Conservation (phyloP, 2,329 filamentous ascomycete genomes). For the Macrophomina phaseolina region DNA sequence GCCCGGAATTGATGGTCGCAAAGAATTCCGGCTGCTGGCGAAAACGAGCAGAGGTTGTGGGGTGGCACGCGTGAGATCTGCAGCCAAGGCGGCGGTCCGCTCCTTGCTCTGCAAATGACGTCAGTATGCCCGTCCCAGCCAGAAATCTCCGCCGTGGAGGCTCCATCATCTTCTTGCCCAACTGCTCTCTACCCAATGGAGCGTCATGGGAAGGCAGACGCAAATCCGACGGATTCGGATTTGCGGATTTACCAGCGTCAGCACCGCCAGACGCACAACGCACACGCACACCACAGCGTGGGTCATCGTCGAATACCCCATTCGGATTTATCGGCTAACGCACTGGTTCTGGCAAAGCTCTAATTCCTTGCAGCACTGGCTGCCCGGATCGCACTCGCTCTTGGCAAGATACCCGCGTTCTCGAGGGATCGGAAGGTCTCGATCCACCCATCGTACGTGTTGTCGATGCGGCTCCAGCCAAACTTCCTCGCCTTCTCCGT, state of each 20-base stretch:
- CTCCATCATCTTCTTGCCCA: neutral
- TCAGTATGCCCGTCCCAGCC: neutral
- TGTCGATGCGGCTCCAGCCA: constrained; percentile 7
- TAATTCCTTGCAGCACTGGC: neutral
- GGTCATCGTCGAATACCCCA: neutral
- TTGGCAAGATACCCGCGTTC: constrained; percentile 13
- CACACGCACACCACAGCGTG: constrained; percentile 2
- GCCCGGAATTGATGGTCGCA: neutral
- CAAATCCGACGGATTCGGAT: constrained; percentile 15
- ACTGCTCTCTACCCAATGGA: neutral
- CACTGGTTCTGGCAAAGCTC: neutral
- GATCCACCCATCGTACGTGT: constrained; percentile 12
- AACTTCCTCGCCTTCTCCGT: constrained; percentile 6
- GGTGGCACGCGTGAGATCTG: constrained; percentile 13
- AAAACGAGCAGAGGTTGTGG: neutral
- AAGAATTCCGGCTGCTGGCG: neutral
- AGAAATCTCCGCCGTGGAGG: too few relatives aligned
- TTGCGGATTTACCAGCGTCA: constrained; percentile 1
- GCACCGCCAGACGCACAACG: constrained; percentile 1
- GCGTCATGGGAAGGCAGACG: neutral
- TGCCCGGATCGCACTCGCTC: neutral
- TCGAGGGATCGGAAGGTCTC: constrained; percentile 18
- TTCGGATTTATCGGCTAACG: constrained; percentile 10
- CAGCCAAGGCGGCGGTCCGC: neutral
- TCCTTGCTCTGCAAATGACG: neutral